Evolutionary conservation across 2,329 filamentous ascomycete genomes (phyloP).

Genomic region (Claviceps capensis): DNA sequence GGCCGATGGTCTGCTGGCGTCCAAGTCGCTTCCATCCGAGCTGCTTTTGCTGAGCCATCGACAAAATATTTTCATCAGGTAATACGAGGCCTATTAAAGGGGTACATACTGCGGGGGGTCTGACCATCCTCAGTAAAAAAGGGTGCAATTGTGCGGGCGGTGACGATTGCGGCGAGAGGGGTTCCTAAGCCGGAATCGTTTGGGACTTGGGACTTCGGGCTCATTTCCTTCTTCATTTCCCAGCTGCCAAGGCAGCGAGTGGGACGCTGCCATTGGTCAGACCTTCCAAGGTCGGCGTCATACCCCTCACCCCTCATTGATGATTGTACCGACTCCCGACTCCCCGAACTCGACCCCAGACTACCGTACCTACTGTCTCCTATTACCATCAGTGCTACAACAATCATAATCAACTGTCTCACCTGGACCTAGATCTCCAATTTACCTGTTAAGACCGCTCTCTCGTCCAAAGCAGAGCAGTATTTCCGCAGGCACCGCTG

Average conservation of each 20-base stretch:
- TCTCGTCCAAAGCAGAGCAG: not conserved
- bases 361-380: not conserved
- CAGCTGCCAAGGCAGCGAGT: not conserved
- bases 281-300: not conserved
- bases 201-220: no score
- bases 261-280: not conserved
- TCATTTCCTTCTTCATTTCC: not conserved
- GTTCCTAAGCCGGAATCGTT: no score
- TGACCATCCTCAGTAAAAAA: no score
- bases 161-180: no score
- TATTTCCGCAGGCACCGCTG: not conserved
- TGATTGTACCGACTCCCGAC: not conserved
- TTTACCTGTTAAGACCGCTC: not conserved
- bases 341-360: not conserved
- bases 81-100: no score
- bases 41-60: no score
- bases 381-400: conserved; percentile 3
- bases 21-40: no score
- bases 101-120: no score
- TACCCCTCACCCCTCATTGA: not conserved
- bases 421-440: not conserved
- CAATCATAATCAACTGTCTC: not conserved
- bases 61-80: no score
- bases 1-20: no score
- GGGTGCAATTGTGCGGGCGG: no score